Base-by-base conservation (phyloP, 805 yeast species). In the Cyberlindnera maclurae region DNA sequence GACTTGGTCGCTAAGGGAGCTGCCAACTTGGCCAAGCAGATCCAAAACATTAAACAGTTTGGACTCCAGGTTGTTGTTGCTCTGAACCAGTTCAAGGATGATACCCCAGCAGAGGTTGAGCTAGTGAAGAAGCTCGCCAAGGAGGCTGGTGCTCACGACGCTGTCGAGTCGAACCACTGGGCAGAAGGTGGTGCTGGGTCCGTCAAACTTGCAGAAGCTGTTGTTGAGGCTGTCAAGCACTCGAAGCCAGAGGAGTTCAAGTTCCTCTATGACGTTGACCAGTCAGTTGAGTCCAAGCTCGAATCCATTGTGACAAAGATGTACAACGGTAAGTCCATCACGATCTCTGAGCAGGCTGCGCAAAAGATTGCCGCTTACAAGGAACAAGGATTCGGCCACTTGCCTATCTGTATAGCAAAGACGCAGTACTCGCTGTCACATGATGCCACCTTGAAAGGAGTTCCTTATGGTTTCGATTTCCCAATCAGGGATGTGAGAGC, bases 121-220 rank as follows among this genome's bases (percentile, higher is more conserved):
- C 69, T 81, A 32, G 80, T 83, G 46, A 78, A 68, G 54, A 73
- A 78, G 55, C 79, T 73, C 51, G 74, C 93, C 3, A 57, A 79
- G 50, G 73, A 73, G 57, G 89, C 89, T 10, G 94, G 94, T 58
- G 94, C 93, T 22, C 62, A 60, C 34, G 88, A 77, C 53, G 90
- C 93, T 16, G 79, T 83, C 49, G 82, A 79, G 36, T 79, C 89
- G 20, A 80, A 83, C 70, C 94, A 83, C 59, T 83, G 90, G 90
- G 88, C 80, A 56, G 75, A 79, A 64, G 94, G 94, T 68, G 94
- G 94, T 55, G 65, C 62, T 45, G 94, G 94, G 52, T 87, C 94
- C 2, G 70, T 81, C 41, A 79, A 75, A 40, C 68, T 83, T 50
- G 94, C 93, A 34, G 52, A 76, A 37, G 82, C 86, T 34, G 81